Evolutionary conservation across 2,329 filamentous ascomycete species (phyloP).

Genomic region (Periconia sp.): DNA sequence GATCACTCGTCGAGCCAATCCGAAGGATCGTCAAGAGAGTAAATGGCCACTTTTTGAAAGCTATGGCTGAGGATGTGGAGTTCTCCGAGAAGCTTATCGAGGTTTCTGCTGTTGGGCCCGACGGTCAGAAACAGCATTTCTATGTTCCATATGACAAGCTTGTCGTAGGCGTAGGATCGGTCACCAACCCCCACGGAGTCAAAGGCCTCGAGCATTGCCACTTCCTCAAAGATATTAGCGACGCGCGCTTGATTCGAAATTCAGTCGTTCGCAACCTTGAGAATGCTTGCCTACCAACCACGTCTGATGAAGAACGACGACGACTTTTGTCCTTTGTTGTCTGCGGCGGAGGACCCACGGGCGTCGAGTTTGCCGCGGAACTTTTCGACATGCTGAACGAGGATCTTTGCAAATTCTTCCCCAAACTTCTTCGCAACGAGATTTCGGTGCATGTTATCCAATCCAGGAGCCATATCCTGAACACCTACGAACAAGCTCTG

Average conservation of each 20-base stretch:
- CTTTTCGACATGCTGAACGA: conserved; percentile 96
- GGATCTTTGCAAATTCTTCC: conserved; percentile 83
- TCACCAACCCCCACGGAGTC: conserved; percentile 93
- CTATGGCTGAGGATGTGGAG: conserved; percentile 84
- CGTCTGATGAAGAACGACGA: conserved; percentile 82
- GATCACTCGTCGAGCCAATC: conserved; percentile 92
- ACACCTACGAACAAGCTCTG: conserved; percentile 95
- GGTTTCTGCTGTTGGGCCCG: conserved; percentile 72
- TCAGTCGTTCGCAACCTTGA: conserved; percentile 89
- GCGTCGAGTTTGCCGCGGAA: conserved; percentile 97
- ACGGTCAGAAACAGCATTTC: conserved; percentile 78
- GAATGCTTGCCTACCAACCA: conserved; percentile 89
- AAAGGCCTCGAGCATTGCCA: conserved; percentile 92
- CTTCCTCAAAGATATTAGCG: conserved; percentile 93
- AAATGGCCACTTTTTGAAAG: conserved; percentile 88
- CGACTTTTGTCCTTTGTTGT: conserved; percentile 94
- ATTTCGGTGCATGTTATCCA: conserved; percentile 98
- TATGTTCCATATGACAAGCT: conserved; percentile 98
- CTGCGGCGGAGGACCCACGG: conserved; percentile 92
- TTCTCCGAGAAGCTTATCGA: conserved; percentile 93
- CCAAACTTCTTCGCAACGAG: conserved; percentile 89
- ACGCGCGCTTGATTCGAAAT: conserved; percentile 89
- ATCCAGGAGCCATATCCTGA: conserved; percentile 90
- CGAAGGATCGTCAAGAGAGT: conserved; percentile 80
- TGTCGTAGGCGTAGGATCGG: conserved; percentile 87